Base-by-base conservation (phyloP, 140 eudicot genomes). In the Anethum foeniculum region DNA sequence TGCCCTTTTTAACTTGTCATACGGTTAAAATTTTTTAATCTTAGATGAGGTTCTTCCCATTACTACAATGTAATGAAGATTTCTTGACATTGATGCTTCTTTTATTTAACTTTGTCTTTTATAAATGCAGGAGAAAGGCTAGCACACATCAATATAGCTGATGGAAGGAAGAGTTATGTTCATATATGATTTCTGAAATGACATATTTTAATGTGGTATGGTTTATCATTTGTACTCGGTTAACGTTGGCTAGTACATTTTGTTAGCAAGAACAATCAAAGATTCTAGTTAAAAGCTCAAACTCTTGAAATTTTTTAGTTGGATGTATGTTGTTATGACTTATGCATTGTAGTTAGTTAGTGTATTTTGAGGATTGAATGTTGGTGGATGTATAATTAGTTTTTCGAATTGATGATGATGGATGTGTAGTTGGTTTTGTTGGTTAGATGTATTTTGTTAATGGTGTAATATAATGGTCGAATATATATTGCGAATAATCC, bases 91-190 rank as follows among this genome's bases (percentile, higher is more conserved):
- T 56, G 62, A 82, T 48, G 12, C 47, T 73, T 12, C 71, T 60
- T 3, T 80, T 73, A 2, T 75, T 84, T 75, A 77, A 82, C 10
- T 58, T 19, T 21, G 67, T 58, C 56, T 1, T 49, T 49, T 13
- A 13, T 49, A 49, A 49, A 13, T 49, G 56, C 92, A 94, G 98
- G 97, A 76, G 90, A 88, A 82, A 90, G 96, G 85, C 92, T 90
- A 85, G 91, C 95, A 77, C 88, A 88, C 80, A 91, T 93, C 34
- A 92, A 92, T 83, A 84, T 84, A 65, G 95, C 97, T 14, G 97
- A 92, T 44, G 97, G 97, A 51, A 88, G 85, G 86, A 92, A 87
- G 90, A 85, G 82, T 81, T 80, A n/a, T n/a, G n/a, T 43, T 43
- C 47, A 43, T 43, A 4, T 7, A 43, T 43, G 47, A 43, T 43